Evolutionary conservation across 371 early-diverging fungal species (phyloP).

Genomic region (Choanephora cucurbitarum): DNA sequence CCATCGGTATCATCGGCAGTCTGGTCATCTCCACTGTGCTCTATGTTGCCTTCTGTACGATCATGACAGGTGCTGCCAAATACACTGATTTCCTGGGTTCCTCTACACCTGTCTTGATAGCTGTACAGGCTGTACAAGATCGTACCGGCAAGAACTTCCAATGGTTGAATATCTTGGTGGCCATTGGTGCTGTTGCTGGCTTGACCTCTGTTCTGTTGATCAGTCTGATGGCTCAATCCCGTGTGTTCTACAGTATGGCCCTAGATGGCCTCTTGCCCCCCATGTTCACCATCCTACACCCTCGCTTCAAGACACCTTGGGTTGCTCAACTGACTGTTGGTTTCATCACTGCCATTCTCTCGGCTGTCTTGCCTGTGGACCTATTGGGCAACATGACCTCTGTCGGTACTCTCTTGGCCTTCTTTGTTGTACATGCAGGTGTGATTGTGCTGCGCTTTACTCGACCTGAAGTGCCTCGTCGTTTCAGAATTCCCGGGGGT

Average conservation of each 20-base stretch:
- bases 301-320: conserved; percentile 71
- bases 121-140: conserved; percentile 46
- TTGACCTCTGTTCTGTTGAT: conserved; percentile 80
- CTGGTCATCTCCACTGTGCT: conserved; percentile 75
- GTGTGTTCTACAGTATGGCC: conserved; percentile 89
- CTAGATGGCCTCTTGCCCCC: conserved; percentile 81
- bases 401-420: conserved; percentile 84
- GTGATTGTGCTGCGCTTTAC: conserved; percentile 76
- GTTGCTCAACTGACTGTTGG: conserved; percentile 73
- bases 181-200: conserved; percentile 78
- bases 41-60: conserved; percentile 72
- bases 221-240: conserved; percentile 79
- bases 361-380: conserved; percentile 81
- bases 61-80: conserved; percentile 75
- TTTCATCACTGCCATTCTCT: conserved; percentile 64
- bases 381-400: conserved; percentile 85
- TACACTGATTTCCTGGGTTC: conserved; percentile 52
- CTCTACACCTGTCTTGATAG: conserved; percentile 68
- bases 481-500: conserved; percentile 79
- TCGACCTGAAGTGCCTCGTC: conserved; percentile 73
- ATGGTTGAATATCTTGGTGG: conserved; percentile 75
- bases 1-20: conserved; percentile 85
- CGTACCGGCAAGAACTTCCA: conserved; percentile 49
- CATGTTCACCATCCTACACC: conserved; percentile 68
- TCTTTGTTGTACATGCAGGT: conserved; percentile 81